These are phyloP conservation scores for Xylaria sp. DNA, from an alignment of 2,329 filamentous ascomycete genomes.

Conservation along the genomic window DNA sequence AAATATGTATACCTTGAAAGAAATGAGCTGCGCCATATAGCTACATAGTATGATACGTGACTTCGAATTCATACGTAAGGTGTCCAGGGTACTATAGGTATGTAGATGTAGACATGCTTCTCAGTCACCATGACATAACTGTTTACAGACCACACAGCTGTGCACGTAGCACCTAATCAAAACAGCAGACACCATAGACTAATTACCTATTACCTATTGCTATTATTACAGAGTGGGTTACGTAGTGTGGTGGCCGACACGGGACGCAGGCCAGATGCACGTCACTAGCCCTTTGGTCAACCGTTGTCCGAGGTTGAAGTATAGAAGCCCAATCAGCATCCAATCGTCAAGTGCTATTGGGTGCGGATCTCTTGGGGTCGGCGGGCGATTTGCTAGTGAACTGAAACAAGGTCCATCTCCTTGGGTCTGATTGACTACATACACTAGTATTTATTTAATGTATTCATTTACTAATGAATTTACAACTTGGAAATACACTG, in stretches of 20 bases:
- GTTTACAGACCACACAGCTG: constrained; percentile 6
- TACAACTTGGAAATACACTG: not conserved
- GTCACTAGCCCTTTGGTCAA: constrained; percentile 25
- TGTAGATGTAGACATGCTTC: not conserved
- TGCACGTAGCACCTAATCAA: not conserved
- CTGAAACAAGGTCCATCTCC: constrained; percentile 3
- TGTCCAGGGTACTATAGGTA: not conserved
- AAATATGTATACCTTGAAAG: not conserved
- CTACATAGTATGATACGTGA: not conserved
- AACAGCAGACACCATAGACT: not conserved
- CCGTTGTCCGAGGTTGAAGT: constrained; percentile 13
- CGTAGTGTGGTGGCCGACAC: constrained; percentile 18
- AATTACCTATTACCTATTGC: constrained; percentile 25
- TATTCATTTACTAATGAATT: no score
- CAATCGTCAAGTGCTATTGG: constrained; percentile 4
- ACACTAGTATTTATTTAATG: no score
- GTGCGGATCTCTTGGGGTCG: not conserved
- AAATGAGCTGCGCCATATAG: not conserved
- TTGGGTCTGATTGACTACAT: no score
- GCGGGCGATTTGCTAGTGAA: constrained; percentile 1
- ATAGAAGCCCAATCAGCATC: constrained; percentile 21
- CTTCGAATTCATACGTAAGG: not conserved
- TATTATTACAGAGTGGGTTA: constrained; percentile 3
- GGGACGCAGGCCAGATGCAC: constrained; percentile 32
- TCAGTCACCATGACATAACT: constrained; percentile 15